phyloP scores from a whole-genome alignment of 169 alveolate species.

The Plasmodium malariae region DNA sequence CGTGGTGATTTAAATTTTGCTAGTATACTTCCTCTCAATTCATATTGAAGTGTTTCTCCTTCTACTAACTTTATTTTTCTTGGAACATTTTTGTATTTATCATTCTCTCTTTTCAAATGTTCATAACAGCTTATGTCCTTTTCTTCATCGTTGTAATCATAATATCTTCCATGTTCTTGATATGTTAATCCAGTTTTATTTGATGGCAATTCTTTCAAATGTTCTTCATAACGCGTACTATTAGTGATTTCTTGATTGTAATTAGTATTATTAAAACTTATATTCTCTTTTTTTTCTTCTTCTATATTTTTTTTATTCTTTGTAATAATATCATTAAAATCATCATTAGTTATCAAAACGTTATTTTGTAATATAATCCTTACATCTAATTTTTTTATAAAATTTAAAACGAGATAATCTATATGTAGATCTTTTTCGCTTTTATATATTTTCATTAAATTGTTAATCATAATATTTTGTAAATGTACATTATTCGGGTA shows the following conservation, averaged over 20 bases:
- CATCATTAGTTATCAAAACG: conserved; percentile 52
- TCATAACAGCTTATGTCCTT: not conserved
- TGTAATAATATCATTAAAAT: conserved; percentile 19
- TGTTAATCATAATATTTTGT: conserved; percentile 70
- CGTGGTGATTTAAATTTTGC: conserved; percentile 40
- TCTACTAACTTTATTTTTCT: conserved; percentile 12
- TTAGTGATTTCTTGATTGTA: too few species aligned
- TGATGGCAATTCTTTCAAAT: too few species aligned
- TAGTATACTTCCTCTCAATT: conserved; percentile 21
- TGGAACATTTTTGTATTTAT: not conserved
- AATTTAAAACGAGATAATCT: conserved; percentile 32
- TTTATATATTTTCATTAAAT: conserved; percentile 67
- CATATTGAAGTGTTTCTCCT: conserved; percentile 35
- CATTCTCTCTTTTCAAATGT: not conserved
- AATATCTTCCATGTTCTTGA: too few species aligned
- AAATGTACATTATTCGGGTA: conserved; percentile 25
- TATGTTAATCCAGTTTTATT: too few species aligned
- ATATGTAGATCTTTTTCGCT: conserved; percentile 57
- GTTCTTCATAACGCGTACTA: too few species aligned
- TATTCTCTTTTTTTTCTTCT: too few species aligned
- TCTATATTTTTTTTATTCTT: conserved; percentile 14
- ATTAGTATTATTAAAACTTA: too few species aligned
- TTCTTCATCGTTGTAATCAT: too few species aligned
- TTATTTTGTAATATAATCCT: conserved; percentile 51
- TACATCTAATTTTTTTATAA: conserved; percentile 51